A percentile compares a stretch with the other conserved stretches of the same genome.
Conservation (phyloP, 495 filamentous ascomycete genomes). For the Cenococcum geophilum region DNA sequence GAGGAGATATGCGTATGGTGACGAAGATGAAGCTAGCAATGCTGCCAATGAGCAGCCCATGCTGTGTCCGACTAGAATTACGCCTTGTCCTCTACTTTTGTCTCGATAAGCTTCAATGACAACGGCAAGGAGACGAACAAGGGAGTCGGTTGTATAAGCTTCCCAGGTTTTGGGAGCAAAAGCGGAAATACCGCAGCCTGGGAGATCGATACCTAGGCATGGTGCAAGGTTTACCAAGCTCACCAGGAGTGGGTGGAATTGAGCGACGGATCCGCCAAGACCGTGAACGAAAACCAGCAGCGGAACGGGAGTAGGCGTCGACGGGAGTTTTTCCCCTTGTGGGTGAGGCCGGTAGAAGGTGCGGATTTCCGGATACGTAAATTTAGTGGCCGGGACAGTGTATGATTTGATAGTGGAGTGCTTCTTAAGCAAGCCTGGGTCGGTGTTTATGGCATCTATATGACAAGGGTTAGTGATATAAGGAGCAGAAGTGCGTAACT, state of each 20-base stretch:
- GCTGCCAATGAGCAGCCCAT: constrained; percentile 78
- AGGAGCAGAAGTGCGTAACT: neutral
- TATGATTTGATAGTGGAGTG: constrained; percentile 67
- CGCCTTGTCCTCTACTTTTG: constrained; percentile 57
- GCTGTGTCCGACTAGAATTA: constrained; percentile 81
- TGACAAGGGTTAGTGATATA: neutral
- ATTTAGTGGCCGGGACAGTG: constrained; percentile 40
- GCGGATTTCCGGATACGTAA: constrained; percentile 70
- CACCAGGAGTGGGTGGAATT: constrained; percentile 76
- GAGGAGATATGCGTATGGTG: constrained; percentile 43
- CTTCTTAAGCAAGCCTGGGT: constrained; percentile 72
- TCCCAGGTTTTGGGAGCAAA: constrained; percentile 67
- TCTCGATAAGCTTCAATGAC: constrained; percentile 68
- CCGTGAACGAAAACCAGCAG: constrained; percentile 88
- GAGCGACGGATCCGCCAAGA: constrained; percentile 79
- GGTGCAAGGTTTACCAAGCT: constrained; percentile 78
- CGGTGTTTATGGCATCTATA: constrained; percentile 41
- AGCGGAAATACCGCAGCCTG: constrained; percentile 75
- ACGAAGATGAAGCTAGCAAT: constrained; percentile 60
- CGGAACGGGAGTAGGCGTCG: constrained; percentile 64
- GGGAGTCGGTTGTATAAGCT: constrained; percentile 69
- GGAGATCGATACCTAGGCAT: constrained; percentile 86
- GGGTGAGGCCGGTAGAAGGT: constrained; percentile 79
- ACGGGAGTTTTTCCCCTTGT: constrained; percentile 70
- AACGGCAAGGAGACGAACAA: constrained; percentile 65